phyloP scores from a whole-genome alignment of 1,284 basidiomycete species.

The Xanthoconium separans region DNA sequence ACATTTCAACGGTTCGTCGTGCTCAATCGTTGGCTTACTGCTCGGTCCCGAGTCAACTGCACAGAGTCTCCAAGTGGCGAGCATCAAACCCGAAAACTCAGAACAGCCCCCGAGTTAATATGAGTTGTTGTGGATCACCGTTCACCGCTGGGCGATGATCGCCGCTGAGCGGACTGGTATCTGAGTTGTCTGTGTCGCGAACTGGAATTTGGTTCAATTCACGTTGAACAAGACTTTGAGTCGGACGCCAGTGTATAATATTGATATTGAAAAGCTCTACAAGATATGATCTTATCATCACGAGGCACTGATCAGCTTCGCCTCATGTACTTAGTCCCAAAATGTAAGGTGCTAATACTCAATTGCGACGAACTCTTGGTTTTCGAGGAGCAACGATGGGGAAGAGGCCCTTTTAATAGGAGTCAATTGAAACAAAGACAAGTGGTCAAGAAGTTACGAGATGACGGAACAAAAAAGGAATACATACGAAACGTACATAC shows the following conservation, averaged over 20 bases:
- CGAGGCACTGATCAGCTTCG: not conserved
- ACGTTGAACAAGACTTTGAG: too few relatives aligned
- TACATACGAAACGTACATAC: constrained; percentile 30
- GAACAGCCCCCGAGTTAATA: constrained; percentile 6
- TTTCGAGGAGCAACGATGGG: not conserved
- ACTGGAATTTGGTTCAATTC: not conserved
- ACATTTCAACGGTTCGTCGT: not conserved
- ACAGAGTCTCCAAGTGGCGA: not conserved
- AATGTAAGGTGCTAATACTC: not conserved
- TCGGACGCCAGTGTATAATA: not conserved
- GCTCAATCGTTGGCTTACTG: not conserved
- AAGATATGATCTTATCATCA: not conserved
- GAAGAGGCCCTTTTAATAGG: constrained; percentile 7
- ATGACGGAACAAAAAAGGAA: constrained; percentile 15
- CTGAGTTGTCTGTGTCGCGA: constrained; percentile 2
- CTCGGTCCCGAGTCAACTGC: constrained; percentile 12
- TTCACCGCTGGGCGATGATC: constrained; percentile 6
- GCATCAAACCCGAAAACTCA: constrained; percentile 7
- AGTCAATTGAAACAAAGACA: constrained; percentile 12
- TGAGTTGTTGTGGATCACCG: not conserved
- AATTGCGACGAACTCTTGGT: not conserved
- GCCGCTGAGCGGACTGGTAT: constrained; percentile 16
- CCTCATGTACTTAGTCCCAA: not conserved
- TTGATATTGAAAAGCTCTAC: not conserved
- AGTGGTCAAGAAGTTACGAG: constrained; percentile 20